Percentiles rank a stretch among this genome's conserved stretches.
These are phyloP conservation scores for Ceratocystis eucalypticola DNA, from an alignment of 2,329 filamentous ascomycete species.

Conservation along the genomic window DNA sequence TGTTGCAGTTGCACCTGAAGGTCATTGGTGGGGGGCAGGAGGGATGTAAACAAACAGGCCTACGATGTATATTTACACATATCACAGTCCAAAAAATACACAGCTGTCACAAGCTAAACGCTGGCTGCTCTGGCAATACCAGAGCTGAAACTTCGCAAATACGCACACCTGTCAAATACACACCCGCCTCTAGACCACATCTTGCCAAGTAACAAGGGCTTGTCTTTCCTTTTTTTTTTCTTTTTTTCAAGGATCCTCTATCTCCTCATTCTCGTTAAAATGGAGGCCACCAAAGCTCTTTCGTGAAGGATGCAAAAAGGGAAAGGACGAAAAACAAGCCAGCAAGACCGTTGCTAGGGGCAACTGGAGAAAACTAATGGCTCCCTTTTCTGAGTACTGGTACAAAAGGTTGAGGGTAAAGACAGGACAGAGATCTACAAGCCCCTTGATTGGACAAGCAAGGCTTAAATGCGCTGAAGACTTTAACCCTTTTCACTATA, in stretches of 20 bases:
- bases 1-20: neutral
- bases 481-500: conserved; percentile 1
- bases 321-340: neutral
- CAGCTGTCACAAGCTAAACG: neutral
- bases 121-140: neutral
- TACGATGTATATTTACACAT: neutral
- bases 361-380: neutral
- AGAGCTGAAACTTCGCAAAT: too few relatives aligned
- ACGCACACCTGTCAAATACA: neutral
- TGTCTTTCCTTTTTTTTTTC: neutral
- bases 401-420: neutral
- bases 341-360: neutral
- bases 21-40: neutral
- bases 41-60: conserved; percentile 14
- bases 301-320: neutral
- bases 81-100: neutral
- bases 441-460: conserved; percentile 1
- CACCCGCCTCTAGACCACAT: neutral
- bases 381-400: neutral
- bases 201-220: neutral
- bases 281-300: conserved; percentile 7
- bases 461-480: neutral
- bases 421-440: neutral
- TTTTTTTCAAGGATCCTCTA: neutral
- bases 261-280: conserved; percentile 2